Conservation (phyloP, 768 basidiomycete genomes). For the Pleurotus pulmonarius region DNA sequence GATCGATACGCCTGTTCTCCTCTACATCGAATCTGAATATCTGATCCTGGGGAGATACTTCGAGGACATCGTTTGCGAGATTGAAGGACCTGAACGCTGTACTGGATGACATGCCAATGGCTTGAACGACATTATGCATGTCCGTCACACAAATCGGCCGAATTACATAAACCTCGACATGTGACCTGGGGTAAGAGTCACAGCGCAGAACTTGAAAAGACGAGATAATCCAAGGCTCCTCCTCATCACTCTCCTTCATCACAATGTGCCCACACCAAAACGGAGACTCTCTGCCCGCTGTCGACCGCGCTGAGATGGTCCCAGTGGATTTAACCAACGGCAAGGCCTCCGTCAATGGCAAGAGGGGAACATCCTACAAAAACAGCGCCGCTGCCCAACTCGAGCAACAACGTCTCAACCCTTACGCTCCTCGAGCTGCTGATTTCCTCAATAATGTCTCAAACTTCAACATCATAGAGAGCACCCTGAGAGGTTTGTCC, state of each 20-base stretch:
- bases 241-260: not conserved
- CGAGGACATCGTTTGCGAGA: conserved; percentile 64
- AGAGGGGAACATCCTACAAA: conserved; percentile 35
- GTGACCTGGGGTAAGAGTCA: too few species aligned
- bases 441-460: conserved; percentile 92
- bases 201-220: too few species aligned
- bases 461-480: conserved; percentile 96
- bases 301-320: conserved; percentile 63
- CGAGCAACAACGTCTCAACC: conserved; percentile 50
- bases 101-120: conserved; percentile 25
- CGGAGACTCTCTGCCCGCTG: conserved; percentile 39
- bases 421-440: conserved; percentile 86
- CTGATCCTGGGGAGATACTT: conserved; percentile 72
- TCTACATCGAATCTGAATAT: conserved; percentile 75
- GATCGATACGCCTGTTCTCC: conserved; percentile 61
- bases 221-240: not conserved
- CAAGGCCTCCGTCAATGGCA: conserved; percentile 33
- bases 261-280: conserved; percentile 66
- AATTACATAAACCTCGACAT: too few species aligned
- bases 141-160: too few species aligned
- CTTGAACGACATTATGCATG: too few species aligned
- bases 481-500: conserved; percentile 81
- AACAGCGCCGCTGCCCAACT: conserved; percentile 28
- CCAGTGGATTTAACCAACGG: conserved; percentile 55
- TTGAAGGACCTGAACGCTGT: conserved; percentile 74